Percentiles rank a stretch among this genome's conserved stretches.
These are phyloP conservation scores for Coniferiporia sulphurascens DNA, from an alignment of 1,284 basidiomycete genomes.

Conservation along the genomic window DNA sequence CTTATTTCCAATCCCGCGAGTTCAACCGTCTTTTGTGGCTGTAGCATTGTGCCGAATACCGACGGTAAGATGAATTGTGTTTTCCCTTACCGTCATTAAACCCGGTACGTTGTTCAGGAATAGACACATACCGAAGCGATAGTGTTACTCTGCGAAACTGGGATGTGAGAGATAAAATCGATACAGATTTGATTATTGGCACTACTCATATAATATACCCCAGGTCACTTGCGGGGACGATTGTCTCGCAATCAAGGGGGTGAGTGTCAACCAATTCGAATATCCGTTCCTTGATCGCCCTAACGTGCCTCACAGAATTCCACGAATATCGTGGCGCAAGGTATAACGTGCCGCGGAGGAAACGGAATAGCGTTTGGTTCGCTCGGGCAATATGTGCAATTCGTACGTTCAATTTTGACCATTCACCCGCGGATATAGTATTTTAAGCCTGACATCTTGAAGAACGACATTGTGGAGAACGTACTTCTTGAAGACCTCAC, in stretches of 20 bases:
- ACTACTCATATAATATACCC: neutral
- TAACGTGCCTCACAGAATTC: slow-evolving; percentile 20
- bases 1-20: too few species aligned
- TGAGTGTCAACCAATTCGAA: neutral
- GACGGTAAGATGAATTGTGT: slow-evolving; percentile 39
- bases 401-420: slow-evolving; percentile 1
- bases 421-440: slow-evolving; percentile 25
- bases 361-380: slow-evolving; percentile 32
- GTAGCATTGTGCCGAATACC: slow-evolving; percentile 59
- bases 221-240: slow-evolving; percentile 42
- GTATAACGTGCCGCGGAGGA: slow-evolving; percentile 28
- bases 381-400: slow-evolving; percentile 21
- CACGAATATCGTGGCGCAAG: slow-evolving; percentile 25
- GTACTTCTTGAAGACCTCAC: slow-evolving; percentile 43
- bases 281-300: neutral
- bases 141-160: slow-evolving; percentile 48
- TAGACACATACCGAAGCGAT: slow-evolving; percentile 56
- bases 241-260: slow-evolving; percentile 29
- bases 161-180: slow-evolving; percentile 34
- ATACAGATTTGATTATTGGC: neutral
- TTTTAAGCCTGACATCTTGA: neutral
- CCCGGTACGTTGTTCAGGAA: slow-evolving; percentile 33
- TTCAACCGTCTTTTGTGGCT: too few species aligned
- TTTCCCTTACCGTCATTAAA: neutral
- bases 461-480: slow-evolving; percentile 55